phyloP scores from a whole-genome alignment of 192 early-diverging fungal species.

The Coemansia sp. region DNA sequence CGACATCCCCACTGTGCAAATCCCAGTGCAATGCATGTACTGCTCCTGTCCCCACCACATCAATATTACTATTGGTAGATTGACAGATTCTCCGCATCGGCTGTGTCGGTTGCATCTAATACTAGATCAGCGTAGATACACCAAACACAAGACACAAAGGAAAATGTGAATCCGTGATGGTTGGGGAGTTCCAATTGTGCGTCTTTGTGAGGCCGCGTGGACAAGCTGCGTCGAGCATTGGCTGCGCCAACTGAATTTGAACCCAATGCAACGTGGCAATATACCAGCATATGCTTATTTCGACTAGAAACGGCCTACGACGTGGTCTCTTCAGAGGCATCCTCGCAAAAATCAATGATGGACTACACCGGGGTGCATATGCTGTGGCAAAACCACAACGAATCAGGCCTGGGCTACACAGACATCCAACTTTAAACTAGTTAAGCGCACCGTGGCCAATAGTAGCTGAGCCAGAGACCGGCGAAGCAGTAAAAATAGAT shows the following conservation, averaged over 20 bases:
- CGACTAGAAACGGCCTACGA: not conserved
- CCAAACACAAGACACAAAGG: not conserved
- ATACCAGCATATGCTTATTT: not conserved
- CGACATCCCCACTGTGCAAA: not conserved
- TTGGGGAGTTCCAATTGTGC: not conserved
- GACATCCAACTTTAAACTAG: too few relatives aligned
- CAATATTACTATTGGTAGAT: not conserved
- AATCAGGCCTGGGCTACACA: too few relatives aligned
- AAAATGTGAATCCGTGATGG: not conserved
- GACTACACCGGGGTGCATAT: too few relatives aligned
- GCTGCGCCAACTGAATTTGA: not conserved
- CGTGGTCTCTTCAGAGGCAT: not conserved
- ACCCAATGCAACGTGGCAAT: not conserved
- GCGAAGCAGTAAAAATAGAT: too few relatives aligned
- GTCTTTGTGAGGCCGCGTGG: not conserved
- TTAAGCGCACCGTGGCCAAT: too few relatives aligned
- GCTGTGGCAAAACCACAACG: too few relatives aligned
- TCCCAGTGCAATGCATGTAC: not conserved
- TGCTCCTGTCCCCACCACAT: not conserved
- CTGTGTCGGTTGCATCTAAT: not conserved
- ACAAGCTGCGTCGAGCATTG: not conserved
- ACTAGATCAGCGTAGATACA: not conserved
- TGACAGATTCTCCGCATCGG: not conserved
- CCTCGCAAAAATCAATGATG: too few relatives aligned
- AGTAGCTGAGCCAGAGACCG: too few relatives aligned